Evolutionary conservation across 129 eudicot species (phyloP), one percentile per base, ranked within the genome.

Genomic region (Escallonia rubra): DNA sequence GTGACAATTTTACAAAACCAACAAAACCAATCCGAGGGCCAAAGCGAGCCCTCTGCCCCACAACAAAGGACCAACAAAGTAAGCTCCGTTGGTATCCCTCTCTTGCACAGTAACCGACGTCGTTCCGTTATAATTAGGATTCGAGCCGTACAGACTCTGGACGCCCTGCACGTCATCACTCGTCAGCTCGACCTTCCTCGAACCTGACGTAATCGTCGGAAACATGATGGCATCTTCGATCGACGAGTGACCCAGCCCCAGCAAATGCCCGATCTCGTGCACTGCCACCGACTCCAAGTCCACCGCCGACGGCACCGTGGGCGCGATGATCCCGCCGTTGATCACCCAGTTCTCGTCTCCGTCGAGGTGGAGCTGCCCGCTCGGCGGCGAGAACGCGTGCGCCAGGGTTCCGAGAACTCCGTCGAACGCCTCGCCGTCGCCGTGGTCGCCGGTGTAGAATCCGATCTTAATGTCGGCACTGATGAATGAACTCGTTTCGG

Each of bases 341-440:
- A 83, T 16, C 14, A 86, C 68, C 97, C 97, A 90, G 4, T 81
- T 81, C 74, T 89, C 96, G 4, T 74, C 90, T 7, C 72, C 73
- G 69, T 88, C 96, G 3, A 83, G 69, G 59, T 86, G 93, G 1
- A 86, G 41, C 42, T 65, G 43, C 9, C 96, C 96, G 54, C 68
- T 50, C 11, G 93, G 83, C 44, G 96, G 93, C 5, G 90, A 76
- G 42, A 86, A 86, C 10, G 93, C 89, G 56, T 86, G 96, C 2
- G 87, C 96, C 43, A 89, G 40, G 3, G 92, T 83, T 4, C 97
- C 93, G 39, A 83, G 43, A 3, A 62, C 74, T 3, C 97, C 97
- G 69, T 91, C 97, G 45, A 91, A 87, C 34, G 86, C 78, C 73
- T 85, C 93, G 0, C 96, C 96, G 72, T 90, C 97, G 23, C 88